Evolutionary conservation across 164 flowering plant genomes (phyloP).

Genomic region (Liquidambar formosana): DNA sequence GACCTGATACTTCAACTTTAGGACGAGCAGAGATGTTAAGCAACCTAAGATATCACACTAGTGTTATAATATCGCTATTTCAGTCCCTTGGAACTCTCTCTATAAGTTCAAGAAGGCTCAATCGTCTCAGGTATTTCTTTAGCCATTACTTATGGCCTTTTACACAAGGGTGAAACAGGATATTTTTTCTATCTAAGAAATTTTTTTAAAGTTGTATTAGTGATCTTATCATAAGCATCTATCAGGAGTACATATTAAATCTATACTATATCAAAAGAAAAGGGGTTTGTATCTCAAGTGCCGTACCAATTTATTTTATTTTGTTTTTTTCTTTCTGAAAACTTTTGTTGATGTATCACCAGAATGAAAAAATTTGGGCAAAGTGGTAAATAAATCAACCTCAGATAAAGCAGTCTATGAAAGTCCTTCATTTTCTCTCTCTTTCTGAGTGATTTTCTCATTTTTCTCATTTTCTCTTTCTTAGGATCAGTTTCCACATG

Average conservation of each 20-base stretch:
- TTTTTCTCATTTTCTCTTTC: too few relatives aligned
- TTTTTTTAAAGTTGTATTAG: background rate
- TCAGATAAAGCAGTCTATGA: too few relatives aligned
- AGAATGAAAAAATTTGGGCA: background rate
- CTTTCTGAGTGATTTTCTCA: too few relatives aligned
- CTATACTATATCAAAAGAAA: background rate
- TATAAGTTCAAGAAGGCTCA: constrained; percentile 82
- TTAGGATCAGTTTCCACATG: too few relatives aligned
- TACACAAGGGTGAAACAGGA: background rate
- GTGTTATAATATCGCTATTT: constrained; percentile 93
- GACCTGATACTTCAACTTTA: constrained; percentile 84
- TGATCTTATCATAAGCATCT: background rate
- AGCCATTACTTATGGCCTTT: background rate
- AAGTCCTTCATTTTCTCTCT: too few relatives aligned
- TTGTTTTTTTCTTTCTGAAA: background rate
- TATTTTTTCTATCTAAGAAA: background rate
- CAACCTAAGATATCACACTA: constrained; percentile 96
- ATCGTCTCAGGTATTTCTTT: constrained; percentile 82
- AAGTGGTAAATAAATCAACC: background rate
- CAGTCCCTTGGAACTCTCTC: constrained; percentile 96
- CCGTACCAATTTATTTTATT: background rate
- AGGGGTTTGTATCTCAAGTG: background rate
- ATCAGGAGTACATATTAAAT: background rate
- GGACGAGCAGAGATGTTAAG: constrained; percentile 99
- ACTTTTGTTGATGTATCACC: background rate